These are phyloP conservation scores for Phaeosphaeria sp. DNA, from an alignment of 2,329 filamentous ascomycete genomes.

Conservation along the genomic window DNA sequence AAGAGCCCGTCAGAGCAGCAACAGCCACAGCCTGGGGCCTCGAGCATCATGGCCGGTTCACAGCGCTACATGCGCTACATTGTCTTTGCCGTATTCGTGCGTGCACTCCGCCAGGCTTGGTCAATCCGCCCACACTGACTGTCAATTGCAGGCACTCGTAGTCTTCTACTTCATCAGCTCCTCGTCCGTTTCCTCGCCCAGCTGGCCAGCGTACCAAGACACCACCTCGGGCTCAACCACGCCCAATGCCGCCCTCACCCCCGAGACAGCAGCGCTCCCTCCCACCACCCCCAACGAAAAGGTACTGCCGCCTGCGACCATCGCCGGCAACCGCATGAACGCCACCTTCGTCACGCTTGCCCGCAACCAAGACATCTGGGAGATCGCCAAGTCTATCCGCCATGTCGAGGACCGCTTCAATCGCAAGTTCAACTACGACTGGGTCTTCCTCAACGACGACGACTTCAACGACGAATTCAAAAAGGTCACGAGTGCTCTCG, in stretches of 20 bases:
- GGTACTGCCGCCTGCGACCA: slow-evolving; percentile 52
- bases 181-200: slow-evolving; percentile 52
- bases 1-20: slow-evolving; percentile 24
- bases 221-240: slow-evolving; percentile 15
- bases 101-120: background rate
- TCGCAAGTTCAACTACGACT: slow-evolving; percentile 94
- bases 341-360: slow-evolving; percentile 97
- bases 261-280: slow-evolving; percentile 17
- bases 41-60: slow-evolving; percentile 70
- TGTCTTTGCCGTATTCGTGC: slow-evolving; percentile 82
- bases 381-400: slow-evolving; percentile 93
- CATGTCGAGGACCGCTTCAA: slow-evolving; percentile 99
- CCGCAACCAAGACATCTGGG: slow-evolving; percentile 93
- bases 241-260: slow-evolving; percentile 16
- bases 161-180: slow-evolving; percentile 84
- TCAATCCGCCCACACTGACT: slow-evolving; percentile 1
- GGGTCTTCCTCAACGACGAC: slow-evolving; percentile 98
- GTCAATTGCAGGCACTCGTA: slow-evolving; percentile 61
- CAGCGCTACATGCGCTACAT: slow-evolving; percentile 76
- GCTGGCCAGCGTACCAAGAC: slow-evolving; percentile 40
- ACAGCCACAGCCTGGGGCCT: slow-evolving; percentile 15
- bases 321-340: slow-evolving; percentile 81
- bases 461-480: slow-evolving; percentile 94
- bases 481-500: slow-evolving; percentile 83
- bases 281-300: slow-evolving; percentile 44